Evolutionary conservation across 495 filamentous ascomycete genomes (phyloP).

Genomic region (Penicillium manginii): DNA sequence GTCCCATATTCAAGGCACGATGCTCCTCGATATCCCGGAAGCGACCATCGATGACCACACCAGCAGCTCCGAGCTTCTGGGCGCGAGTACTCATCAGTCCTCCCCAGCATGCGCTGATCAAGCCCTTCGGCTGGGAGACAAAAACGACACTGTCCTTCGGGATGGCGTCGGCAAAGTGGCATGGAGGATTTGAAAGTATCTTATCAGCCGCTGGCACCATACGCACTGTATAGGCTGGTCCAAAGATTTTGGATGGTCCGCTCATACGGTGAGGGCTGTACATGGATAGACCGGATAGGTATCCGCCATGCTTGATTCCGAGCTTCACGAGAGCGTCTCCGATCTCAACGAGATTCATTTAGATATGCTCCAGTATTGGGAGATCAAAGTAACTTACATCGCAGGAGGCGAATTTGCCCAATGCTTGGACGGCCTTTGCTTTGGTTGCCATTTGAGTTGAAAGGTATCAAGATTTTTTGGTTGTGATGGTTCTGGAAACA

Average conservation of each 20-base stretch:
- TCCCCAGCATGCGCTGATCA: conserved; percentile 61
- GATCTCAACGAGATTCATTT: conserved; percentile 7
- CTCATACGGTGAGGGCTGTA: conserved; percentile 58
- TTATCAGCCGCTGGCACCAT: conserved; percentile 27
- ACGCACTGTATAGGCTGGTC: conserved; percentile 61
- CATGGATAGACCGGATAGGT: conserved; percentile 59
- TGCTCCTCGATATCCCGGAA: conserved; percentile 65
- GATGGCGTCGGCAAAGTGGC: conserved; percentile 46
- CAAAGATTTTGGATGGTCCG: conserved; percentile 56
- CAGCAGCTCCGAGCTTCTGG: conserved; percentile 37
- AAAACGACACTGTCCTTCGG: conserved; percentile 57
- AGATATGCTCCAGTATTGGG: not conserved
- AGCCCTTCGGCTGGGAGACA: conserved; percentile 55
- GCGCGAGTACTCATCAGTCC: conserved; percentile 63
- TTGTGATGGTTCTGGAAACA: not conserved
- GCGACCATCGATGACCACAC: conserved; percentile 60
- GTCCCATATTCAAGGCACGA: conserved; percentile 51
- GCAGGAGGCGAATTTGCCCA: conserved; percentile 27
- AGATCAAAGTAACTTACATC: conserved; percentile 19
- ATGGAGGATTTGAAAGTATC: conserved; percentile 17
- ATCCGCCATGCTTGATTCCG: conserved; percentile 56
- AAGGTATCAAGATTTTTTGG: not conserved
- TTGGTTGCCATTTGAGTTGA: conserved; percentile 14
- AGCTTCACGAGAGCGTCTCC: conserved; percentile 47
- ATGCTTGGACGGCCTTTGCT: conserved; percentile 23